These are phyloP conservation scores for Vickermania ingenoplastis DNA, from an alignment of 208 protist genomes.

Conservation along the genomic window DNA sequence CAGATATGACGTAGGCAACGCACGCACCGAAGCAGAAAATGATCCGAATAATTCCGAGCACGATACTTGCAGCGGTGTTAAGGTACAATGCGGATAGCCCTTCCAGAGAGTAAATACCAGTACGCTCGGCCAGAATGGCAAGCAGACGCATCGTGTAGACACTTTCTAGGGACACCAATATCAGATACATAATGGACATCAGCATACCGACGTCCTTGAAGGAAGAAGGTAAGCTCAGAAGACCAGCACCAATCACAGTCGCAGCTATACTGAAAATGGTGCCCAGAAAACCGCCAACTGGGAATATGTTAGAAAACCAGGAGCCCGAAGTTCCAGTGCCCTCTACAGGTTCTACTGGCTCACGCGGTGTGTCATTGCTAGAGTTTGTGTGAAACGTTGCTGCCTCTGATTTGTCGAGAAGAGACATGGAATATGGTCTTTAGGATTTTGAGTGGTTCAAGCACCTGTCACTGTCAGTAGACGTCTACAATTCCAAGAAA, in stretches of 20 bases:
- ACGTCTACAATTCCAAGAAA: too few relatives aligned
- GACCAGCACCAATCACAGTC: too few relatives aligned
- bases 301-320: too few relatives aligned
- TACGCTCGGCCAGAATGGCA: slow-evolving; percentile 2
- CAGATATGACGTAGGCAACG: slow-evolving; percentile 48
- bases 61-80: slow-evolving; percentile 16
- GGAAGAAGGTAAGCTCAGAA: slow-evolving; percentile 12
- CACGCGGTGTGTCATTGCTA: too few relatives aligned
- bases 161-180: slow-evolving; percentile 4
- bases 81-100: slow-evolving; percentile 7
- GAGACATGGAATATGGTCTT: too few relatives aligned
- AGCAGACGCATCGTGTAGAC: slow-evolving; percentile 14
- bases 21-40: slow-evolving; percentile 28
- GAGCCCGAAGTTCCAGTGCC: slow-evolving; percentile 10
- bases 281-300: too few relatives aligned
- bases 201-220: slow-evolving; percentile 12
- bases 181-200: slow-evolving; percentile 3
- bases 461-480: too few relatives aligned
- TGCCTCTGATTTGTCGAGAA: too few relatives aligned
- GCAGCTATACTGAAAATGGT: too few relatives aligned
- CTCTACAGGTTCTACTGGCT: too few relatives aligned
- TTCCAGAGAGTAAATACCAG: slow-evolving; percentile 7
- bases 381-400: too few relatives aligned
- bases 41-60: slow-evolving; percentile 19
- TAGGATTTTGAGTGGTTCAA: too few relatives aligned